Base-by-base conservation (phyloP, 164 flowering plant species). In the Vitis labrusca region DNA sequence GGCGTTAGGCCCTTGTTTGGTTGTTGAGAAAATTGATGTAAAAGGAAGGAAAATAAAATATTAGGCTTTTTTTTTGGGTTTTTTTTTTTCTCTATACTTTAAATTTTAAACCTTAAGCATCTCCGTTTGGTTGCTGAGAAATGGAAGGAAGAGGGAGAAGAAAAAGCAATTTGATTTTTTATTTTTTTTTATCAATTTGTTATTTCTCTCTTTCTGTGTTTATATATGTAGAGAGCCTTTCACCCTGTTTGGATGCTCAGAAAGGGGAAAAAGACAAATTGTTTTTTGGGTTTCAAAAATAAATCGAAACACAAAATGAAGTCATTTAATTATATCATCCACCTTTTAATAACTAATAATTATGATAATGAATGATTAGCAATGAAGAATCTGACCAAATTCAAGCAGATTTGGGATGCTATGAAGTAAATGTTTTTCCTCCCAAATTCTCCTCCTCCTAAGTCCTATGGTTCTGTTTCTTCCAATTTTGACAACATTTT, bases 81-180 rank as follows among this genome's bases (percentile, higher is more conserved):
- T 19, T 16, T 57, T 10, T 11, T 57, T 53, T n/a, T 53, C 0
- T 53, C n/a, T 13, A 53, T 53, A 4, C 3, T 11, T 5, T 10
- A 13, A 53, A 53, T 53, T 53, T 11, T 0, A 53, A 53, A 5
- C 15, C n/a, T 53, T 53, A 53, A 23, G 9, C 6, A 53, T 5
- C 16, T 53, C 27, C 19, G 29, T 56, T 56, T 56, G 59, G 59
- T 56, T 56, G 27, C 27, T 56, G 59, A 56, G 59, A 56, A 56
- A 56, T n/a, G 7, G 59, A 23, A 56, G 59, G 27, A 56, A 56
- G 19, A 9, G 59, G 6, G 44, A 6, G 44, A 37, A 37, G 44
- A 37, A 37, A 37, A 37, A 0, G 44, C 44, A 3, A 37, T 37
- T 37, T 2, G 0, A 1, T 37, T 37, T 37, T 37, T 37, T 32